Conservation (phyloP, 768 basidiomycete genomes). For the Agrocybe praecox region DNA sequence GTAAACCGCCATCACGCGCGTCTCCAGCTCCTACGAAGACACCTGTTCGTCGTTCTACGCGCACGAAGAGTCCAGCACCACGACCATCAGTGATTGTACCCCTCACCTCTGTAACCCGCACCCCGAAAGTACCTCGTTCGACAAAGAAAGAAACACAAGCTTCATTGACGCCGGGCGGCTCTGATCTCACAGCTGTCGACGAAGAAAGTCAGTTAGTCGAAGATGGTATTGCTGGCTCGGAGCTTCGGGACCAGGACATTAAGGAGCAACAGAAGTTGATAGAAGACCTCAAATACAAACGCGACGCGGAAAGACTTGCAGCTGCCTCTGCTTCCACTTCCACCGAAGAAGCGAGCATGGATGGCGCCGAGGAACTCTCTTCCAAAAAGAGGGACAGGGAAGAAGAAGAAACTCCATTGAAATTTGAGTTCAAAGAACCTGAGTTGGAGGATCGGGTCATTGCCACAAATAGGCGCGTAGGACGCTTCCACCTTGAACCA, state of each 20-base stretch:
- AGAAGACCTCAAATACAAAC: conserved; percentile 66
- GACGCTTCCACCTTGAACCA: conserved; percentile 59
- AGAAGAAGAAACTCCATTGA: conserved; percentile 49
- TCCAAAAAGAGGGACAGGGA: conserved; percentile 57
- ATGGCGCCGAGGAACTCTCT: conserved; percentile 39
- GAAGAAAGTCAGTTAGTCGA: conserved; percentile 62
- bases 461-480: conserved; percentile 64
- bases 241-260: conserved; percentile 71
- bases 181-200: conserved; percentile 68
- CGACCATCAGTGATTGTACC: conserved; percentile 33
- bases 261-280: conserved; percentile 80
- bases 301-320: conserved; percentile 36
- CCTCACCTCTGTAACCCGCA: conserved; percentile 36
- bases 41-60: conserved; percentile 34
- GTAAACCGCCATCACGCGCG: conserved; percentile 26
- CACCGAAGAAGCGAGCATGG: conserved; percentile 12
- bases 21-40: conserved; percentile 27
- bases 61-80: conserved; percentile 43
- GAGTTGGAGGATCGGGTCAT: conserved; percentile 56
- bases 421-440: conserved; percentile 72
- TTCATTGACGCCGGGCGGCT: conserved; percentile 43
- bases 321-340: conserved; percentile 19
- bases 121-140: conserved; percentile 31
- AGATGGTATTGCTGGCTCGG: conserved; percentile 53
- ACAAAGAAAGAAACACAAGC: conserved; percentile 35